Percentiles rank a stretch among this genome's conserved stretches.
Conservation (phyloP, 768 basidiomycete species). For the Lactifluus rugatus region DNA sequence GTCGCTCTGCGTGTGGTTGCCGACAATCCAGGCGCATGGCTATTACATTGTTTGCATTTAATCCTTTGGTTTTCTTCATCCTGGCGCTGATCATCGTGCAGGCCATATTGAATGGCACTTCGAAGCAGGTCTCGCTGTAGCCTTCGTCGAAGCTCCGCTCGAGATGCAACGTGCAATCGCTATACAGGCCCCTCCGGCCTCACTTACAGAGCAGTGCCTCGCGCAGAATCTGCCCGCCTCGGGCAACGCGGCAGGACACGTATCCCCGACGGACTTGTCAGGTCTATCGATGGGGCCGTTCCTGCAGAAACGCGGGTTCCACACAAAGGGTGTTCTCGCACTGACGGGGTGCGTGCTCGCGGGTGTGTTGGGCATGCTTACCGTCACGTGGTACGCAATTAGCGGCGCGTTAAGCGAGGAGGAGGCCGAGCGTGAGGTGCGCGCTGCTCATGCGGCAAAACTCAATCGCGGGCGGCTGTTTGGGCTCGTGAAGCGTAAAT, state of each 20-base stretch:
- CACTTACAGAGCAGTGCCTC: constrained; percentile 62
- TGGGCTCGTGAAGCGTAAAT: constrained; percentile 22
- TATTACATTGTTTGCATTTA: constrained; percentile 60
- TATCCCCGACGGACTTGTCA: constrained; percentile 54
- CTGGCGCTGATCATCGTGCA: constrained; percentile 22
- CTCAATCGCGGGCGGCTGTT: constrained; percentile 41
- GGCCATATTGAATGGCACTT: constrained; percentile 87
- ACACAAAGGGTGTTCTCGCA: constrained; percentile 60
- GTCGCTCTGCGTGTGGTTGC: constrained; percentile 72
- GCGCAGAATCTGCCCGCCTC: constrained; percentile 45
- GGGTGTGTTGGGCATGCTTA: constrained; percentile 71
- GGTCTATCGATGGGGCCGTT: constrained; percentile 63
- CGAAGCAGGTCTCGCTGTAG: constrained; percentile 72
- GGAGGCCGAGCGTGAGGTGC: constrained; percentile 69
- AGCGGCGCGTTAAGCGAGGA: constrained; percentile 68
- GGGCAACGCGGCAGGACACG: constrained; percentile 85
- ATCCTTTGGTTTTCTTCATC: not conserved
- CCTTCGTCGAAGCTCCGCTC: constrained; percentile 76
- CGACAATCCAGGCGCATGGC: constrained; percentile 90
- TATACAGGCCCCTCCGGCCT: constrained; percentile 39
- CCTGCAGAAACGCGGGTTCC: constrained; percentile 66
- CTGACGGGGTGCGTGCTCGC: constrained; percentile 73
- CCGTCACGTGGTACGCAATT: constrained; percentile 79
- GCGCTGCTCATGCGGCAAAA: constrained; percentile 48
- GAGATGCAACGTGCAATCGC: constrained; percentile 42